Evolutionary conservation across 495 filamentous ascomycete genomes (phyloP).

Genomic region (Rhypophila decipiens): DNA sequence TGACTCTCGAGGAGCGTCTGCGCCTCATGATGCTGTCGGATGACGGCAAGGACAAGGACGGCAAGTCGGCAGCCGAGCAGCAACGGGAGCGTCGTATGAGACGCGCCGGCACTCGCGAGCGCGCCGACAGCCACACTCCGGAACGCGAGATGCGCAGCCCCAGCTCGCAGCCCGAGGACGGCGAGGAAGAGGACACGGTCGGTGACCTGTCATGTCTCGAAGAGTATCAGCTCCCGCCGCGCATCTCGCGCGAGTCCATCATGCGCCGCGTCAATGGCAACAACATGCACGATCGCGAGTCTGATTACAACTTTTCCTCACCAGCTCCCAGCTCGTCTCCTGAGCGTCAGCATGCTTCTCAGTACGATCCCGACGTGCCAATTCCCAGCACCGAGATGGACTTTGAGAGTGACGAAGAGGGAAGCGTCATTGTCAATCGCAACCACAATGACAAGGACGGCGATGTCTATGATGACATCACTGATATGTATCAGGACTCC

Average conservation of each 20-base stretch:
- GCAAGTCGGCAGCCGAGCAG: slow-evolving; percentile 45
- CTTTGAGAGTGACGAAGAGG: slow-evolving; percentile 47
- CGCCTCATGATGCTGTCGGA: slow-evolving; percentile 76
- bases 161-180: slow-evolving; percentile 23
- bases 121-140: slow-evolving; percentile 42
- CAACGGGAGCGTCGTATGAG: slow-evolving; percentile 58
- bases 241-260: slow-evolving; percentile 90
- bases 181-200: slow-evolving; percentile 44
- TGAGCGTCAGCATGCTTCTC: slow-evolving; percentile 31
- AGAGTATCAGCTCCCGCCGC: slow-evolving; percentile 60
- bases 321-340: slow-evolving; percentile 46
- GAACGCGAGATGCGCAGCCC: slow-evolving; percentile 39
- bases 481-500: slow-evolving; percentile 49
- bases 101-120: slow-evolving; percentile 42
- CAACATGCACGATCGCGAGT: slow-evolving; percentile 48
- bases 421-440: slow-evolving; percentile 62
- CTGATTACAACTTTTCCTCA: slow-evolving; percentile 58
- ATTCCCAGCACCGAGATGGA: slow-evolving; percentile 67
- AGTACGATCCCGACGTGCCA: slow-evolving; percentile 75
- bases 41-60: slow-evolving; percentile 52
- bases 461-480: slow-evolving; percentile 67
- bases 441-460: slow-evolving; percentile 55
- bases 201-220: slow-evolving; percentile 48
- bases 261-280: slow-evolving; percentile 78
- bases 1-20: slow-evolving; percentile 77